A percentile compares a stretch with the other conserved stretches of the same genome.
phyloP scores from a whole-genome alignment of 1,139 yeast species.

The Taphrina deformans region DNA sequence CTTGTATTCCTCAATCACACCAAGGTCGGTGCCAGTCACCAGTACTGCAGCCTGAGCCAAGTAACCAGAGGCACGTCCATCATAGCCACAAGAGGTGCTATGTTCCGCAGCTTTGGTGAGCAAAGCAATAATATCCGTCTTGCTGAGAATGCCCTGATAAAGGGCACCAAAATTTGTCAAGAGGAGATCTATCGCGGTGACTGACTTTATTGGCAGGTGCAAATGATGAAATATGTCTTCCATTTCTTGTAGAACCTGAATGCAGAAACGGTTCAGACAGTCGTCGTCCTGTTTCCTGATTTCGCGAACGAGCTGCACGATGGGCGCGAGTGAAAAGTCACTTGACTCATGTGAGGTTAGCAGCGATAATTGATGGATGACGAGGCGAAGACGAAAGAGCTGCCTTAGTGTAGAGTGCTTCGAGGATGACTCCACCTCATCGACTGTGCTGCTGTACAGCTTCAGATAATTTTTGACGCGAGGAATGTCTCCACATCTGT shows the following conservation, averaged over 20 bases:
- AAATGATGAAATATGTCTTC: background rate
- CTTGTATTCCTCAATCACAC: background rate
- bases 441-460: background rate
- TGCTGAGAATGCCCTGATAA: background rate
- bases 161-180: background rate
- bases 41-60: background rate
- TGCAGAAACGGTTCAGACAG: background rate
- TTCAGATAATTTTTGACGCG: background rate
- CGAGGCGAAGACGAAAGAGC: background rate
- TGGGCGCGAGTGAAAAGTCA: background rate
- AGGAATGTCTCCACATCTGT: background rate
- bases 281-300: background rate
- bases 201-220: background rate
- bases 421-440: background rate
- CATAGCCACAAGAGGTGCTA: background rate
- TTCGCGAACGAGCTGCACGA: background rate
- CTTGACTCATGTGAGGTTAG: background rate
- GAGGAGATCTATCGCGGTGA: background rate
- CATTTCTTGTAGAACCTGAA: background rate
- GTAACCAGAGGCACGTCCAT: background rate
- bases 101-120: background rate
- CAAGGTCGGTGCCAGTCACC: background rate
- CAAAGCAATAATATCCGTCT: background rate
- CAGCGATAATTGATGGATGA: background rate
- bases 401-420: background rate